A percentile compares a stretch with the other conserved stretches of the same genome.
These are phyloP conservation scores for Camelina neglecta DNA, from an alignment of 345 rosid species.

Conservation along the genomic window DNA sequence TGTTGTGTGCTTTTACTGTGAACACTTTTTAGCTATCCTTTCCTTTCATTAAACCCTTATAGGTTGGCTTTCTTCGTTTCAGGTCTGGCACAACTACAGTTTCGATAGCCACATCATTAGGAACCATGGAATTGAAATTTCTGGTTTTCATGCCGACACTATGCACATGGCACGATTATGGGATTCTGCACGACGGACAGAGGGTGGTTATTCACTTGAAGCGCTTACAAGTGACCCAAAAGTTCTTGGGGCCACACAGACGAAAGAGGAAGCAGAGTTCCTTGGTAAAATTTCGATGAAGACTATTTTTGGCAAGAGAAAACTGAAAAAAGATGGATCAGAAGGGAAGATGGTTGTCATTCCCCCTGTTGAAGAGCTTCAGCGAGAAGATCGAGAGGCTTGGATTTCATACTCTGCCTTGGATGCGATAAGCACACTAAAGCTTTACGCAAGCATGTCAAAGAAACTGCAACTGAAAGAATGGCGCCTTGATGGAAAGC, in stretches of 20 bases:
- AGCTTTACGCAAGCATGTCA: slow-evolving; percentile 78
- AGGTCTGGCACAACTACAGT: slow-evolving; percentile 99
- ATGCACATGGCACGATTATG: slow-evolving; percentile 99
- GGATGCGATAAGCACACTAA: slow-evolving; percentile 89
- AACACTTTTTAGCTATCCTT: background rate
- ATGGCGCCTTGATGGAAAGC: slow-evolving; percentile 69
- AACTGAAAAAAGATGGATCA: slow-evolving; percentile 86
- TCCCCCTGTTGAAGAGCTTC: slow-evolving; percentile 90
- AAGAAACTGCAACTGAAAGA: slow-evolving; percentile 51
- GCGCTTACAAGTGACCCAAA: slow-evolving; percentile 76
- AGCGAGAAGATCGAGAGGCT: slow-evolving; percentile 66
- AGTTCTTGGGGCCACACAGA: slow-evolving; percentile 56
- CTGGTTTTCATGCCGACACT: slow-evolving; percentile 96
- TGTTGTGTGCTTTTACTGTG: background rate
- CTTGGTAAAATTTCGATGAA: slow-evolving; percentile 93
- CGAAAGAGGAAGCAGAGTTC: slow-evolving; percentile 55
- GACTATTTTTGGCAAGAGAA: slow-evolving; percentile 78
- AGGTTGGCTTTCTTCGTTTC: slow-evolving; percentile 28
- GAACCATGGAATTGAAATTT: slow-evolving; percentile 74
- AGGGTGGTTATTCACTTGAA: slow-evolving; percentile 95
- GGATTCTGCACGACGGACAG: slow-evolving; percentile 82
- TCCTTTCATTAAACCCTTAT: slow-evolving; percentile 5
- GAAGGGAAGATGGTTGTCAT: slow-evolving; percentile 72
- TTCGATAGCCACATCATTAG: slow-evolving; percentile 85
- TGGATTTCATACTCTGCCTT: slow-evolving; percentile 95